Conservation (phyloP, 345 rosid genomes). For the Rhodomyrtus tomentosa region DNA sequence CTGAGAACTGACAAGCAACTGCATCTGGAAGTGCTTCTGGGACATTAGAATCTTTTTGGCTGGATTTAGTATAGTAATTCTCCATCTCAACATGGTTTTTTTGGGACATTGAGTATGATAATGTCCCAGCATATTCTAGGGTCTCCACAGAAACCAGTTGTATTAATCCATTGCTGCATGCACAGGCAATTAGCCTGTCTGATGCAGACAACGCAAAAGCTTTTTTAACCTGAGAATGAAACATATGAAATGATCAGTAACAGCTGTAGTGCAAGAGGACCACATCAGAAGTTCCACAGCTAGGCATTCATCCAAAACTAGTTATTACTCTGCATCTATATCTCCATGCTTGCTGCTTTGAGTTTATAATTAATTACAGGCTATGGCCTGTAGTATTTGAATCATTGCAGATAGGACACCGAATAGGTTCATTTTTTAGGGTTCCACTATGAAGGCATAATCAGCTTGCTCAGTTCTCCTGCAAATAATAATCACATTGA, state of each 20-base stretch:
- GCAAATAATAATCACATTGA: neutral
- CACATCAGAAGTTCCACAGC: neutral
- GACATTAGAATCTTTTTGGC: slow-evolving; percentile 13
- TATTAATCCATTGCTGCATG: slow-evolving; percentile 59
- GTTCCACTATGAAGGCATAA: neutral
- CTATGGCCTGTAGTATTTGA: neutral
- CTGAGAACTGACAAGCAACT: slow-evolving; percentile 74
- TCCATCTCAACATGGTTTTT: slow-evolving; percentile 12
- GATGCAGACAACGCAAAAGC: slow-evolving; percentile 67
- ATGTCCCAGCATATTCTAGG: slow-evolving; percentile 32
- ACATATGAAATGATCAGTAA: neutral
- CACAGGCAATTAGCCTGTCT: slow-evolving; percentile 60
- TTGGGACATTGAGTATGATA: slow-evolving; percentile 43
- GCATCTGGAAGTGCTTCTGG: slow-evolving; percentile 42
- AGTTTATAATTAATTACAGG: neutral
- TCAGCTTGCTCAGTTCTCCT: neutral
- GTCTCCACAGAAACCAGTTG: slow-evolving; percentile 31
- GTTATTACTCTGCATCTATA: neutral
- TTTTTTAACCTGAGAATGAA: slow-evolving; percentile 53
- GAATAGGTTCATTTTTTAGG: neutral
- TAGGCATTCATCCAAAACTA: neutral
- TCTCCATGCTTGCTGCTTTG: neutral
- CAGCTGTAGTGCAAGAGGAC: neutral
- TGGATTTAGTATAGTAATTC: neutral
- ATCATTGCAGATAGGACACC: neutral